Evolutionary conservation across 148 eudicot genomes (phyloP), one percentile per base, ranked within the genome.

Genomic region (Vaccinium macrocarpon): DNA sequence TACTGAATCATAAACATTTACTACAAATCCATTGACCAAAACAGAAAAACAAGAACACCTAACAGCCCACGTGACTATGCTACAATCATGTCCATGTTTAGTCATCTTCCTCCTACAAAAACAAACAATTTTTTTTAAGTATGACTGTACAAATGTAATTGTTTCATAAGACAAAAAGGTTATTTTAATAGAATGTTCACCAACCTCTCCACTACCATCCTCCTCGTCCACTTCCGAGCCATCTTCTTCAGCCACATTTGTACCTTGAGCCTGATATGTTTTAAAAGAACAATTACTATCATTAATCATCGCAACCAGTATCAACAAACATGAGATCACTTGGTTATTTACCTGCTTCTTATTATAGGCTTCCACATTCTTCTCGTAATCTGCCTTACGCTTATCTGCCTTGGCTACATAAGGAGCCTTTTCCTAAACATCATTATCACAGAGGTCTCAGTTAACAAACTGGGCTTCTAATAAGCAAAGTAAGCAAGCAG

Each of bases 171-270:
- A 50, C 29, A 77, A 77, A 15, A 50, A 51, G 32, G 53, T 11
- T 25, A 11, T 32, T 42, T 42, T 21, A 23, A 52, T 11, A 18
- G 49, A 23, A 75, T 68, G 73, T 61, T 0, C 18, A 27, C 73
- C 13, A 21, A 86, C 91, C 86, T 85, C 91, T 25, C 84, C 88
- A 83, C 91, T 87, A 52, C 84, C 87, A 11, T 89, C 89, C 10
- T 88, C 91, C 19, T 87, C 91, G 14, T 86, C 90, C 4, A 89
- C 91, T 79, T 89, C 91, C 0, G 88, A 89, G 73, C 59, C 88
- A 18, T 89, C 91, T 1, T 89, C 89, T 21, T 87, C 89, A 72
- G 84, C 88, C 0, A 76, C 72, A 11, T 66, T 68, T 68, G 61
- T 9, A 70, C 84, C 74, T 84, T 82, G 8, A 68, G 82, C 84